Evolutionary conservation across 2,329 filamentous ascomycete species (phyloP).

Genomic region (Xylariales sp.): DNA sequence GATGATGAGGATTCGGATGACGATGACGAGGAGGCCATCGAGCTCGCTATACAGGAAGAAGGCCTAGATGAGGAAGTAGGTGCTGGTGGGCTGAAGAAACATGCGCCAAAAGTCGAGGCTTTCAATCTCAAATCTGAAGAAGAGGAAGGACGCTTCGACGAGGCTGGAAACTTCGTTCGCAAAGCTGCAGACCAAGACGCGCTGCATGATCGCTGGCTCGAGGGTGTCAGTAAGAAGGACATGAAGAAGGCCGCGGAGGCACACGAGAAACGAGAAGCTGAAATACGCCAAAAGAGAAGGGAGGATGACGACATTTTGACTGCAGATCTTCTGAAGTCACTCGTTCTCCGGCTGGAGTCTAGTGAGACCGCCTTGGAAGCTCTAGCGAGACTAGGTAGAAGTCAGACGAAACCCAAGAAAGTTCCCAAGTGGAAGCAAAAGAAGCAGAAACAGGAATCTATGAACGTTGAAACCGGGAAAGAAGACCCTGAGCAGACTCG

Average conservation of each 20-base stretch:
- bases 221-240: conserved; percentile 89
- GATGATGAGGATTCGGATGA: conserved; percentile 45
- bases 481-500: conserved; percentile 62
- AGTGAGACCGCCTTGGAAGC: conserved; percentile 88
- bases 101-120: conserved; percentile 90
- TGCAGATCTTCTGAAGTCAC: conserved; percentile 64
- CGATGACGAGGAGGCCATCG: conserved; percentile 64
- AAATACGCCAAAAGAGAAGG: conserved; percentile 64
- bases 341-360: conserved; percentile 70
- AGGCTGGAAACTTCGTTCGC: conserved; percentile 83
- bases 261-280: conserved; percentile 77
- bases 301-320: conserved; percentile 72
- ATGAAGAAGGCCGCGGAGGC: conserved; percentile 85
- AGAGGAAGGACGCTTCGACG: conserved; percentile 90
- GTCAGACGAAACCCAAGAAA: conserved; percentile 53
- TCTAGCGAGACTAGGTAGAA: conserved; percentile 71
- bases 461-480: conserved; percentile 64
- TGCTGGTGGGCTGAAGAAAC: conserved; percentile 82
- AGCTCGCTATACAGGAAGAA: conserved; percentile 69
- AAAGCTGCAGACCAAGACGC: conserved; percentile 87
- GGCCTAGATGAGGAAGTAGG: conserved; percentile 86
- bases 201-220: conserved; percentile 86
- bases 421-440: conserved; percentile 66
- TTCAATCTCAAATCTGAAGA: conserved; percentile 92
- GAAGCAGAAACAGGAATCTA: conserved; percentile 59